Conservation (phyloP, 179 eudicot genomes). For the Camellia oleifera region DNA sequence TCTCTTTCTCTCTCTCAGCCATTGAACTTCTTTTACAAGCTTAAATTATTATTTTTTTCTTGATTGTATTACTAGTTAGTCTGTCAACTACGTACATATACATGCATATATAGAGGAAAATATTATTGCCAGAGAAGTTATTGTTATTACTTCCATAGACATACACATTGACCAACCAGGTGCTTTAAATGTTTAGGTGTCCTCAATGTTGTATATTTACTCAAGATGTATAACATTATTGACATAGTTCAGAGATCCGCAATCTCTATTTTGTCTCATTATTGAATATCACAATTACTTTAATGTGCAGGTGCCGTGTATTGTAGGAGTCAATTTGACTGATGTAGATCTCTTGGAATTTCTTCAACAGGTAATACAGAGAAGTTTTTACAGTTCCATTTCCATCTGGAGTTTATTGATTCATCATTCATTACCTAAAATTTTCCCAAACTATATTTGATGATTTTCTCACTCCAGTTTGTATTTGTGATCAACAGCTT, state of each 20-base stretch:
- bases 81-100: not conserved
- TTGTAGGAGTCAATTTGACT: constrained; percentile 80
- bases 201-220: not conserved
- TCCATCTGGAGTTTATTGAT: not conserved
- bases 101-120: not conserved
- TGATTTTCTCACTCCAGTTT: not conserved
- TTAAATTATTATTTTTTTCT: not conserved
- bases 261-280: not conserved
- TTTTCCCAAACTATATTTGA: not conserved
- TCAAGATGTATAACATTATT: not conserved
- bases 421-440: not conserved
- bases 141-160: not conserved
- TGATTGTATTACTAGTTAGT: not conserved
- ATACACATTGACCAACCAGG: not conserved
- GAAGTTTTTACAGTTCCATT: not conserved
- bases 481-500: constrained; percentile 38
- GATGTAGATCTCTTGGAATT: constrained; percentile 81
- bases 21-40: not conserved
- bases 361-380: constrained; percentile 68
- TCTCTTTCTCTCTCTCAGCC: not conserved
- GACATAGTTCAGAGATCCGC: not conserved
- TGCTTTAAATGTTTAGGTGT: not conserved
- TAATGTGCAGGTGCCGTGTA: constrained; percentile 83
- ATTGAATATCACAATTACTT: not conserved
- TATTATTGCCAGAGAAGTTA: not conserved